Evolutionary conservation across 345 rosid species (phyloP).

Genomic region (Fremontodendron californicum): DNA sequence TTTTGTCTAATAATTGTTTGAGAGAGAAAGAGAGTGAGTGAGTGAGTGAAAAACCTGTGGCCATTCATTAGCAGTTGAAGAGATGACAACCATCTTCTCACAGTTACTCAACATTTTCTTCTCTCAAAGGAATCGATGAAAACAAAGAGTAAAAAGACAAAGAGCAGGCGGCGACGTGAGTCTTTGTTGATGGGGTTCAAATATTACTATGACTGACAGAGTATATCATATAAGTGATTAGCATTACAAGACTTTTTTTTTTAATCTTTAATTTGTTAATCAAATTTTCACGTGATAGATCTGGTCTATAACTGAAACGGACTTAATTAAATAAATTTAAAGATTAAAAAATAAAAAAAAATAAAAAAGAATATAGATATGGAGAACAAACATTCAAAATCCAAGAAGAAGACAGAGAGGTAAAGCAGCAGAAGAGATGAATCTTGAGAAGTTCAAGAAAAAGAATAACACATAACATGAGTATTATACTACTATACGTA

Average conservation of each 20-base stretch:
- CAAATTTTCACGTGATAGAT: slow-evolving; percentile 41
- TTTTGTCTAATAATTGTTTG: slow-evolving; percentile 30
- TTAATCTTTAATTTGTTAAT: slow-evolving; percentile 5
- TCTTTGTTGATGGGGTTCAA: slow-evolving; percentile 34
- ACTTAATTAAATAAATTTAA: neutral
- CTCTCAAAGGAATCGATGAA: slow-evolving; percentile 44
- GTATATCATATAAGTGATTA: neutral
- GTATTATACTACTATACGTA: no score
- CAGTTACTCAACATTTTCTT: slow-evolving; percentile 51
- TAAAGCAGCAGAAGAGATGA: slow-evolving; percentile 51
- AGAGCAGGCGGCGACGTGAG: slow-evolving; percentile 62
- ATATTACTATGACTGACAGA: neutral
- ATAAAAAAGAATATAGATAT: slow-evolving; percentile 10
- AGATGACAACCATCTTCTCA: slow-evolving; percentile 56
- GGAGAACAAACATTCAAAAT: slow-evolving; percentile 36
- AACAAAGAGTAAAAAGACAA: slow-evolving; percentile 69
- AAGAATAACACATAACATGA: slow-evolving; percentile 7
- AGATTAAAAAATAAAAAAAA: neutral
- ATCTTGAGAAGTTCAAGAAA: slow-evolving; percentile 64
- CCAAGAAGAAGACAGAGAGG: slow-evolving; percentile 40
- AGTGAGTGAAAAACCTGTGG: slow-evolving; percentile 44
- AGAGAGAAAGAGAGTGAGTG: slow-evolving; percentile 29
- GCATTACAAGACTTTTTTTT: neutral
- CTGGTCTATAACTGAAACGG: slow-evolving; percentile 10
- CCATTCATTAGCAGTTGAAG: slow-evolving; percentile 65